Evolutionary conservation across 1,284 basidiomycete genomes (phyloP), one percentile per base, ranked within the genome.

Genomic region (Flammula alnicola): DNA sequence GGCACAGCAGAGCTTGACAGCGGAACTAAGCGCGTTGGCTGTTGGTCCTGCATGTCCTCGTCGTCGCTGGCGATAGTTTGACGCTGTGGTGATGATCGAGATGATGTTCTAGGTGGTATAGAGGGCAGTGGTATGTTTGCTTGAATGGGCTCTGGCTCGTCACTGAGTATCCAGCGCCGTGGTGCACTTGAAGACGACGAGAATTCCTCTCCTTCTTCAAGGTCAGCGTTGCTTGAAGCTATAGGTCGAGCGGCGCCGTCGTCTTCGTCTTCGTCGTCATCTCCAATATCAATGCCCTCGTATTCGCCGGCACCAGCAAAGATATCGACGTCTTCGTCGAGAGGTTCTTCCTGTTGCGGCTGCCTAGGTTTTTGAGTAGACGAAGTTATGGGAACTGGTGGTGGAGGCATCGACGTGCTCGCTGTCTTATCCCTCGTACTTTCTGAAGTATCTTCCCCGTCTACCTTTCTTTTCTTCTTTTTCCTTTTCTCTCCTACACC

Each of bases 251-350:
- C 22, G 4, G 19, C 49, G 6, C 47, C 71, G 19, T 72, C 73
- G 4, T 25, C 49, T 5, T 49, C 71, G 19, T 72, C 73, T 10
- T 77, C 79, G 11, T 81, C 81, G 11, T 83, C 80, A 16, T 83
- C 83, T 30, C 78, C 84, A 5, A 80, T 63, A 39, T 80, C 78
- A 11, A 89, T 62, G 1, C 88, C 91, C 44, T 85, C 76, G 66
- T 96, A 97, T 33, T 93, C 90, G 6, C 88, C 93, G 1, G 82
- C 92, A 43, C 77, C 93, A 1, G 84, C 90, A 66, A 97, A 97
- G 47, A 96, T 96, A 61, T 90, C 82, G 48, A 87, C 75, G 47
- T 88, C 78, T 14, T 82, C 79, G 32, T 75, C 72, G 6, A 72
- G 38, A 3, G 68, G 63, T 48, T 75, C 73, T 50, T 74, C 71